Evolutionary conservation across 768 basidiomycete species (phyloP).

Genomic region (Tricholoma matsutake): DNA sequence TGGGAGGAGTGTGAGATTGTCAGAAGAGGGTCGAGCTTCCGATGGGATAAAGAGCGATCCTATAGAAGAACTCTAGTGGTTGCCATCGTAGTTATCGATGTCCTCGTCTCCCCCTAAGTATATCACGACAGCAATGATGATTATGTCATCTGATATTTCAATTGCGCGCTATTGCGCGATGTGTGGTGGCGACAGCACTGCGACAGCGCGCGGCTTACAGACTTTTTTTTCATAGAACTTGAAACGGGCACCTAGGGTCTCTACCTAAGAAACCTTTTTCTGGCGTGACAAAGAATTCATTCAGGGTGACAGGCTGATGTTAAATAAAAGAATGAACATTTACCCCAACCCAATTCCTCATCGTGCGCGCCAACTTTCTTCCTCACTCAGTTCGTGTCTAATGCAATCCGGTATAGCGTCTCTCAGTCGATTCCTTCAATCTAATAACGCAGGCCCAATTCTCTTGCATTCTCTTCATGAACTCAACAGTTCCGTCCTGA

Average conservation of each 20-base stretch:
- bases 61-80: not conserved
- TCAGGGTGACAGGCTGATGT: no score
- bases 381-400: not conserved
- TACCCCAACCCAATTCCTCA: conserved; percentile 11
- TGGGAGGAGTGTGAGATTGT: not conserved
- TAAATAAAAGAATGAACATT: not conserved
- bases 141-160: no score
- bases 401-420: conserved; percentile 41
- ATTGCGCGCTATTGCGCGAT: no score
- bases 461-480: conserved; percentile 73
- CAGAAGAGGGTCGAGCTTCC: not conserved
- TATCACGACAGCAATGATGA: no score
- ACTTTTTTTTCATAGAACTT: no score
- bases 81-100: not conserved
- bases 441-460: conserved; percentile 38
- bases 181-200: no score
- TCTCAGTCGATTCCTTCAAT: conserved; percentile 53
- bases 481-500: conserved; percentile 65
- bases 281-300: not conserved
- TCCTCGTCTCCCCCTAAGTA: no score
- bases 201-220: no score
- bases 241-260: no score
- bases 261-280: no score
- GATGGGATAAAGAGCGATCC: not conserved
- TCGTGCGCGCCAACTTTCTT: conserved; percentile 14